phyloP scores from a whole-genome alignment of 169 alveolate species.

The Besnoitia besnoiti region DNA sequence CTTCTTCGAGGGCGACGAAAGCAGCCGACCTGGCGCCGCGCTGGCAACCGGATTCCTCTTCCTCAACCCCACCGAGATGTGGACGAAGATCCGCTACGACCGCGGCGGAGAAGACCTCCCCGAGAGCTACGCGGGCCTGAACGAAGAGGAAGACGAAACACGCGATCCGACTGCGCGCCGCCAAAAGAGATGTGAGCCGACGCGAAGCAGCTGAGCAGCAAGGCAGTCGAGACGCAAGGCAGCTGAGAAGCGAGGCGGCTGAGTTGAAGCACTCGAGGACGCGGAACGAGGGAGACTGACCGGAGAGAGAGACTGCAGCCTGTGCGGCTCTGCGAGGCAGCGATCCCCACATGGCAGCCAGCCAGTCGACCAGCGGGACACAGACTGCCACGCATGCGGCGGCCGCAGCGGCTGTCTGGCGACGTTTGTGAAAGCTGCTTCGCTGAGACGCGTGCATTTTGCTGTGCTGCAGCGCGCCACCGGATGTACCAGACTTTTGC shows the following conservation, averaged over 20 bases:
- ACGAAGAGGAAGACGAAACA: not conserved
- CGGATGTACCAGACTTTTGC: not conserved
- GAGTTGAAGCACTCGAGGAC: no score
- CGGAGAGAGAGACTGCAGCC: no score
- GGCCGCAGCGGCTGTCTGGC: no score
- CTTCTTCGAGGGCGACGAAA: not conserved
- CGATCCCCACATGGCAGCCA: no score
- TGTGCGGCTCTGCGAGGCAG: no score
- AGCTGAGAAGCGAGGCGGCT: not conserved
- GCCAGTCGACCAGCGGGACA: no score
- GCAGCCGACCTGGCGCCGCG: not conserved
- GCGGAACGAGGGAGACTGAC: no score
- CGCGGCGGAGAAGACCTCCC: not conserved
- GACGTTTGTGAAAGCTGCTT: no score
- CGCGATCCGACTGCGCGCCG: not conserved
- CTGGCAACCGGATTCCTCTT: not conserved
- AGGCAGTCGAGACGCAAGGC: not conserved
- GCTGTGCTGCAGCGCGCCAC: not conserved
- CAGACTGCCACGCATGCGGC: no score
- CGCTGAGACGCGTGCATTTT: not conserved
- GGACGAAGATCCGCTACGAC: not conserved
- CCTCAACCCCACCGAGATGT: not conserved
- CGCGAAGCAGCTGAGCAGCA: not conserved
- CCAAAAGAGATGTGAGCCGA: not conserved
- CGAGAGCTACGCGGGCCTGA: not conserved